Evolutionary conservation across 495 filamentous ascomycete species (phyloP).

Genomic region (Hypoxylon lenormandii): DNA sequence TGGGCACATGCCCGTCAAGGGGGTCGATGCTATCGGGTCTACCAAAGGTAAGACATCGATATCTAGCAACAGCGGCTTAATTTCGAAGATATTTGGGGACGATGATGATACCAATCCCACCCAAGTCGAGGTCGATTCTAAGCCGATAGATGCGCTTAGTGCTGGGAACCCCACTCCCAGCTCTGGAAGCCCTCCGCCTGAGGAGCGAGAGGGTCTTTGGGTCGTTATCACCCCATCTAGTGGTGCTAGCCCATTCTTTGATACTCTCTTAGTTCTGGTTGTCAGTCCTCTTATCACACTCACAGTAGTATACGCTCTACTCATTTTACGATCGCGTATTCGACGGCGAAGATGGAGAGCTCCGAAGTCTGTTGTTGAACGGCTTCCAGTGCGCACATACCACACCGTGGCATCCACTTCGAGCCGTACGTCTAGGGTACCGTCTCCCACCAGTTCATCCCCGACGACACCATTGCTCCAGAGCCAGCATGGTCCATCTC

Average conservation of each 20-base stretch:
- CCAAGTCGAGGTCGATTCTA: slow-evolving; percentile 41
- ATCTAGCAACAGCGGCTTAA: slow-evolving; percentile 50
- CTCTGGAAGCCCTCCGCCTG: slow-evolving; percentile 28
- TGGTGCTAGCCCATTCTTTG: slow-evolving; percentile 93
- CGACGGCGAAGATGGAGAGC: slow-evolving; percentile 92
- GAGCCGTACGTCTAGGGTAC: slow-evolving; percentile 66
- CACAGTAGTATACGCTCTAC: slow-evolving; percentile 89
- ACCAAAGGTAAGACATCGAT: slow-evolving; percentile 40
- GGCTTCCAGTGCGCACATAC: slow-evolving; percentile 93
- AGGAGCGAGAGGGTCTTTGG: slow-evolving; percentile 86
- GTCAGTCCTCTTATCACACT: slow-evolving; percentile 91
- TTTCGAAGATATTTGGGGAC: slow-evolving; percentile 63
- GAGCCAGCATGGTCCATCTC: slow-evolving; percentile 63
- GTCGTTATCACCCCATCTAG: slow-evolving; percentile 91
- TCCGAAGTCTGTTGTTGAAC: slow-evolving; percentile 93
- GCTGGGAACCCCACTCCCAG: slow-evolving; percentile 25
- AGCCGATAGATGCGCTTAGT: slow-evolving; percentile 19
- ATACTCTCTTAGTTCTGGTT: slow-evolving; percentile 91
- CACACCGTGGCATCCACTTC: slow-evolving; percentile 79
- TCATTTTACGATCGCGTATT: slow-evolving; percentile 88
- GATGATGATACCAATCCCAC: slow-evolving; percentile 52
- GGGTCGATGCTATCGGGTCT: slow-evolving; percentile 40
- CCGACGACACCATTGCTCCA: slow-evolving; percentile 81
- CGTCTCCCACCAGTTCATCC: slow-evolving; percentile 70
- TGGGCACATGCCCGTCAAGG: slow-evolving; percentile 42